A percentile compares a stretch with the other conserved stretches of the same genome.
These are phyloP conservation scores for Fusarium lateritium DNA, from an alignment of 2,329 filamentous ascomycete species.

Conservation along the genomic window DNA sequence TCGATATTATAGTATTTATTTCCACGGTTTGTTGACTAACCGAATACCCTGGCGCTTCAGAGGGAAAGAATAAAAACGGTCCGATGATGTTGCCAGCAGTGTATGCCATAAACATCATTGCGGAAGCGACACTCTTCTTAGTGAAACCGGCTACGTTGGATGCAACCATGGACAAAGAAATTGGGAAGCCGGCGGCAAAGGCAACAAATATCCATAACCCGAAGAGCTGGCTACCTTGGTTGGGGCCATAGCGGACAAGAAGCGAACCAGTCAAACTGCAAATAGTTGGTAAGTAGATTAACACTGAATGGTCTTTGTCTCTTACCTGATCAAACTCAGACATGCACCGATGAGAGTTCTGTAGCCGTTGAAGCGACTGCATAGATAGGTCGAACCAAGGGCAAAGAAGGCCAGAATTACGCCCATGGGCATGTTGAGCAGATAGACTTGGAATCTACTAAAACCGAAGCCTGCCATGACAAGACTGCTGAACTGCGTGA, in stretches of 20 bases:
- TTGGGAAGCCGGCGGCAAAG: constrained; percentile 42
- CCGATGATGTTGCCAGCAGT: constrained; percentile 42
- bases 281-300: background rate
- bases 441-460: constrained; percentile 37
- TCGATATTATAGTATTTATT: accelerated
- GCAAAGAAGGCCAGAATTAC: constrained; percentile 39
- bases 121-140: constrained; percentile 42
- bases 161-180: constrained; percentile 38
- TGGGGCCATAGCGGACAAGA: constrained; percentile 38
- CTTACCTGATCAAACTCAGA: constrained; percentile 41
- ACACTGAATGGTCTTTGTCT: accelerated
- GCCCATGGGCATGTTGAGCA: constrained; percentile 46
- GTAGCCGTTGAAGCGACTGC: constrained; percentile 38
- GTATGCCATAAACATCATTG: constrained; percentile 47
- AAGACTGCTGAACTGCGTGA: constrained; percentile 41
- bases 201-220: constrained; percentile 41
- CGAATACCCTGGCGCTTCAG: constrained; percentile 36
- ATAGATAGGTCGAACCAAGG: constrained; percentile 35
- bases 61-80: constrained; percentile 43
- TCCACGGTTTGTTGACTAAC: constrained; percentile 16
- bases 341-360: constrained; percentile 38
- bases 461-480: constrained; percentile 47
- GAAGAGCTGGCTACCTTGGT: constrained; percentile 34
- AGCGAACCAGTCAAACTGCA: constrained; percentile 39
- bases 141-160: constrained; percentile 46